Base-by-base conservation (phyloP, 495 filamentous ascomycete genomes). In the Talaromyces borbonicus region DNA sequence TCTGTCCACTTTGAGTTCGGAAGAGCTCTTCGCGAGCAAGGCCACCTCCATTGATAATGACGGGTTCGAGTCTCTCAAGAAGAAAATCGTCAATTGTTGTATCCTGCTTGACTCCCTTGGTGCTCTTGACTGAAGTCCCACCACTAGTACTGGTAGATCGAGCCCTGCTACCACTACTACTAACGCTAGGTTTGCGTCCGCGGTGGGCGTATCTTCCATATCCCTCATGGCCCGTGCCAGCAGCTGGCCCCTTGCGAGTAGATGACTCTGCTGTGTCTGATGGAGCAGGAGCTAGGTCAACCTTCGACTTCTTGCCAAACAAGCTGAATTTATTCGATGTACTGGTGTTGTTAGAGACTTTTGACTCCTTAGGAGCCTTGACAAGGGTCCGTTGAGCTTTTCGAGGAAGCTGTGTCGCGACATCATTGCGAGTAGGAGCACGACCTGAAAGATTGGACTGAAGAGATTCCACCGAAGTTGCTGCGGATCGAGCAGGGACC, bases 211-310 rank as follows among this genome's bases (percentile, higher is more conserved):
- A 93, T 56, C 78, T 83, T 6, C 89, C 87, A 59, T 97, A 97
- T 35, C 90, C 92, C 67, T 97, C 92, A 61, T 97, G 88, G 2
- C 92, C 92, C 25, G 93, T 99, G 26, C 92, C 93, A 23, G 92
- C 92, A 5, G 74, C 77, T 14, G 92, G 92, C 0, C 92, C 93
- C 62, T 90, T 94, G 44, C 84, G 79, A 11, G 62, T 30, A 16
- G 79, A 72, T 24, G 68, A 72, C 44, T 79, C 77, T 2, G 58
- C 49, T n/a, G 65, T 54, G 2, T 57, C 56, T n/a, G 59, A 49
- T 33, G 78, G 75, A 15, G 37, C 29, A 6, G 25, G 20, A 32
- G 36, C 15, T 5, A 78, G 52, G 11, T 79, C 75, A 7, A 79
- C 73, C 57, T 85, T 93, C 0, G 83, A 77, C 49, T 80, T 83